Evolutionary conservation across 2,329 filamentous ascomycete species (phyloP), one percentile per base, ranked within the genome.

Genomic region (Fonsecaea monophora): DNA sequence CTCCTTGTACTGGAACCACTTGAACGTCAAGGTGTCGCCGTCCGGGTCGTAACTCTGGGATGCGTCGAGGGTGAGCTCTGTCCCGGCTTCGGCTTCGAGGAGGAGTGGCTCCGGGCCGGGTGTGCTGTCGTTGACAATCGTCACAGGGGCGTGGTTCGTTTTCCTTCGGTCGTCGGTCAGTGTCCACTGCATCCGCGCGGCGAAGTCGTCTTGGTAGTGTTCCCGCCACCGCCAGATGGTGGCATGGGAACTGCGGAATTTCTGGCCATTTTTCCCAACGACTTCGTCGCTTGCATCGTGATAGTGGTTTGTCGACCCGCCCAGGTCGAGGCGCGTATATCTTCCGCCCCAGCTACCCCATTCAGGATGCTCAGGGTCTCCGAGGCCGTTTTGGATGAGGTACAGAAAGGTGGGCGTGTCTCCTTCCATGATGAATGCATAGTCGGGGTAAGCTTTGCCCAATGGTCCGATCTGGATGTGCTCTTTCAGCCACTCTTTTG

Each of bases 201-300:
- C 83, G 72, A 82, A 85, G 62, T 85, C 83, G 56, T 82, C 80
- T 73, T 85, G 83, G 64, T 81, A 85, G 0, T 83, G 82, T 60
- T 81, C 76, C 13, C 83, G 74, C 84, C 83, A 86, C n/a, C 83
- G 76, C 83, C 84, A 85, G 37, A 85, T 81, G 0, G 82, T 83
- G 2, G 82, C 82, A 25, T 84, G 80, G 57, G 82, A 84, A 42
- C 74, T 76, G 38, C 72, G 72, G 63, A 76, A 74, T 1, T 60
- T 73, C 35, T 73, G 70, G 3, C 77, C 75, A 65, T 80, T 72
- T 12, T 66, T 30, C 2, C 79, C 79, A n/a, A 75, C 61, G 4
- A 78, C 77, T 1, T 68, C 67, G 66, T 82, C 80, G 1, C 71
- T 68, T 0, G 75, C 72, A 67, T 81, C 79, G 15, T 70, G 74